Percentiles rank a stretch among this genome's conserved stretches.
These are phyloP conservation scores for Pseudognaphalium luteoalbum DNA, from an alignment of 129 eudicot species.

Conservation along the genomic window DNA sequence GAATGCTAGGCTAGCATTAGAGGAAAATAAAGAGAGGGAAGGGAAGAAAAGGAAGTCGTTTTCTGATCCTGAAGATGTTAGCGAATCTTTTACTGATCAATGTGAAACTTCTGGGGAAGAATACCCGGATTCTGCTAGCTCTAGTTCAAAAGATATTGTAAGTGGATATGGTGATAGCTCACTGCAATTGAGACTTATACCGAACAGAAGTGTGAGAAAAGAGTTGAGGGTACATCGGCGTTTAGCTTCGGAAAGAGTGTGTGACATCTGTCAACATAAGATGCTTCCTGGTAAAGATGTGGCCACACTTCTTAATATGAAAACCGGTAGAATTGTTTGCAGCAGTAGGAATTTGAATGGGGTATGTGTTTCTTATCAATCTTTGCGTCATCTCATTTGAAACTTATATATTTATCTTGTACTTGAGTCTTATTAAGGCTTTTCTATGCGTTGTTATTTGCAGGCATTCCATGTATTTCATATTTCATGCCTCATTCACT, in stretches of 20 bases:
- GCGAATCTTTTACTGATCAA: constrained; percentile 45
- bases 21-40: constrained; percentile 31
- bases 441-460: neutral
- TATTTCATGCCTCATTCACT: constrained; percentile 86
- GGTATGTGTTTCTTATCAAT: constrained; percentile 41
- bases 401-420: neutral
- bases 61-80: constrained; percentile 70
- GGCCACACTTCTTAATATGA: constrained; percentile 72
- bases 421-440: neutral
- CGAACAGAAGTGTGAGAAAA: constrained; percentile 59
- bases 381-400: neutral
- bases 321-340: constrained; percentile 85
- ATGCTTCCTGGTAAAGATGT: constrained; percentile 94
- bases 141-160: constrained; percentile 38
- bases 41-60: constrained; percentile 54
- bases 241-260: constrained; percentile 73
- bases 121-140: constrained; percentile 38
- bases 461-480: constrained; percentile 96
- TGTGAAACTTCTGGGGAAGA: constrained; percentile 61
- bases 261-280: constrained; percentile 87
- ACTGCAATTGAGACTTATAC: constrained; percentile 51
- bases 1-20: constrained; percentile 20
- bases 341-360: constrained; percentile 88
- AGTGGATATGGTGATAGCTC: constrained; percentile 64
- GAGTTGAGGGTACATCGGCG: constrained; percentile 60